Evolutionary conservation across 208 protist genomes (phyloP).

Genomic region (Trichomonas tenax): DNA sequence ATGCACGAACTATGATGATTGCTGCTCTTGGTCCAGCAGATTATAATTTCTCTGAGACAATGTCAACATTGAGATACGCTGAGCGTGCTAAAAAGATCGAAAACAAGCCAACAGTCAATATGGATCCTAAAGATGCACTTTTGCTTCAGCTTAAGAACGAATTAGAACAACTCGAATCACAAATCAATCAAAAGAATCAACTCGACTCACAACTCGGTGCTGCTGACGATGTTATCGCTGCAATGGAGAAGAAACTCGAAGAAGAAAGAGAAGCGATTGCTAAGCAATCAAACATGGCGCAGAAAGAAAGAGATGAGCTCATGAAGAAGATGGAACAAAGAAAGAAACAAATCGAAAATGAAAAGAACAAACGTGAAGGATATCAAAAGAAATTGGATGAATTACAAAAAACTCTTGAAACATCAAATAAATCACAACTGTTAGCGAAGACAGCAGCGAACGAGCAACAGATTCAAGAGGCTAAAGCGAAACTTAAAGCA

Average conservation of each 20-base stretch:
- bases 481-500: neutral
- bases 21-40: conserved; percentile 40
- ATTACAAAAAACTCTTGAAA: neutral
- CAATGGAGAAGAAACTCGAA: neutral
- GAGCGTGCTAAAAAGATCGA: conserved; percentile 41
- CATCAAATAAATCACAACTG: neutral
- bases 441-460: neutral
- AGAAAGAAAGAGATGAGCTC: neutral
- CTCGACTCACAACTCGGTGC: neutral
- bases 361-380: neutral
- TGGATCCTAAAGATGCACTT: conserved; percentile 29
- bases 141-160: neutral
- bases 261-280: neutral
- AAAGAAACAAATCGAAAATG: neutral
- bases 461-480: neutral
- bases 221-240: neutral
- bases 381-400: neutral
- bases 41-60: conserved; percentile 40
- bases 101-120: conserved; percentile 37
- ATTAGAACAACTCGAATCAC: neutral
- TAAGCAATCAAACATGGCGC: neutral
- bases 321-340: neutral
- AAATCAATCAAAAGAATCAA: neutral
- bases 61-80: conserved; percentile 42
- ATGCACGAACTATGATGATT: conserved; percentile 36